Evolutionary conservation across 352 stramenopile genomes (phyloP).

Genomic region (Blastocystis sp.): DNA sequence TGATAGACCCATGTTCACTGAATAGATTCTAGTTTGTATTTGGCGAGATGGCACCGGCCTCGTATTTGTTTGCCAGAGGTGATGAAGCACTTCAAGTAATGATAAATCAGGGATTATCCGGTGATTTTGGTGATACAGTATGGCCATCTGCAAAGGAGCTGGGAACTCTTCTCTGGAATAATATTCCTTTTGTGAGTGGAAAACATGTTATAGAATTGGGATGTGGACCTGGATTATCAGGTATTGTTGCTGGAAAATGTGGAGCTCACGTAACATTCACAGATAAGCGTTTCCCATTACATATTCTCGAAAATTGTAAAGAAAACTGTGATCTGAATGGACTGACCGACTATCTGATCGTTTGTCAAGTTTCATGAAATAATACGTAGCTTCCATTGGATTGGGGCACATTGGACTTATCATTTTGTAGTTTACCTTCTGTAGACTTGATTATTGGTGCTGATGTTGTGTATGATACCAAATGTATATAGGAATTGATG

Average conservation of each 20-base stretch:
- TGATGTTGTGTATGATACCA: slow-evolving; percentile 34
- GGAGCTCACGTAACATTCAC: not conserved
- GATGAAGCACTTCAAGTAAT: not conserved
- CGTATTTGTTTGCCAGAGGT: too few species aligned
- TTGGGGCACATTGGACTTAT: not conserved
- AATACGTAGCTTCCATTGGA: slow-evolving; percentile 12
- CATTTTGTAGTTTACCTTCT: not conserved
- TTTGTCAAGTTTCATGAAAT: not conserved
- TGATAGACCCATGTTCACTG: too few species aligned
- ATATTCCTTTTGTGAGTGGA: not conserved
- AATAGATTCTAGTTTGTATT: too few species aligned
- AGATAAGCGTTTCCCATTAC: not conserved
- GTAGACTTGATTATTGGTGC: slow-evolving; percentile 42
- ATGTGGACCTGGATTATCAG: slow-evolving; percentile 13
- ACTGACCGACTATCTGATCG: not conserved
- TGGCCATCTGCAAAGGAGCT: not conserved
- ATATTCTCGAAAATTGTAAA: slow-evolving; percentile 53
- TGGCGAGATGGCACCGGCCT: too few species aligned
- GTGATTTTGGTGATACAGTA: not conserved
- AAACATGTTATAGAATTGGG: slow-evolving; percentile 42
- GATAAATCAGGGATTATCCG: not conserved
- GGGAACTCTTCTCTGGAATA: not conserved
- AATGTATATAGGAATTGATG: not conserved
- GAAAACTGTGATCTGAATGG: slow-evolving; percentile 23
- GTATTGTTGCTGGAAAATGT: slow-evolving; percentile 40